Evolutionary conservation across 78 protist species (phyloP).

Genomic region (Planoprotostelium fungivorum): DNA sequence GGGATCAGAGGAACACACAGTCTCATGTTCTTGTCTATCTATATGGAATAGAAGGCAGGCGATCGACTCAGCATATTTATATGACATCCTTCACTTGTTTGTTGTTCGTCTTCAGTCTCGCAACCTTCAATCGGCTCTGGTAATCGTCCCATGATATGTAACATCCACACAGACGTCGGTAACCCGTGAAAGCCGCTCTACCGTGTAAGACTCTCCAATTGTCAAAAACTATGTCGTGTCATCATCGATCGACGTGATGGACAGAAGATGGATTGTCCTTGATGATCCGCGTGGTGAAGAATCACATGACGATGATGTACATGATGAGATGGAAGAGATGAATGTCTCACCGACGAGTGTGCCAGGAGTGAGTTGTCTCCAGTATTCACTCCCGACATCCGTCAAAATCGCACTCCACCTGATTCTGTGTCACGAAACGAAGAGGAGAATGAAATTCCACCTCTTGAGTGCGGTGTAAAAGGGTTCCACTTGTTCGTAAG

Average conservation of each 20-base stretch:
- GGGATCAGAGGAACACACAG: too few relatives aligned
- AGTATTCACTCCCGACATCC: conserved; percentile 2
- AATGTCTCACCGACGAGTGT: not conserved
- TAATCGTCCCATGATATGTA: conserved; percentile 26
- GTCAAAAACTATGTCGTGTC: conserved; percentile 46
- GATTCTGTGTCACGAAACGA: not conserved
- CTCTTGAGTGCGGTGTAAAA: not conserved
- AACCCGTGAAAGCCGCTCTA: conserved; percentile 33
- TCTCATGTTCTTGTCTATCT: too few relatives aligned
- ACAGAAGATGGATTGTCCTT: too few relatives aligned
- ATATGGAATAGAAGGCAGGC: too few relatives aligned
- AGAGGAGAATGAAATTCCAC: not conserved
- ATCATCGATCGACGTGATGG: too few relatives aligned
- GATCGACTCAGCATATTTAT: too few relatives aligned
- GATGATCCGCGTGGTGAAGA: too few relatives aligned
- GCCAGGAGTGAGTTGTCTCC: conserved; percentile 31
- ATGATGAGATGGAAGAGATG: too few relatives aligned
- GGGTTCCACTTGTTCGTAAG: not conserved
- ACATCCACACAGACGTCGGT: conserved; percentile 13
- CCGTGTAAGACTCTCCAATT: conserved; percentile 54
- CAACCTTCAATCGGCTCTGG: not conserved
- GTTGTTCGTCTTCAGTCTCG: not conserved
- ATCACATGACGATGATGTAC: too few relatives aligned
- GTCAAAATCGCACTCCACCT: not conserved
- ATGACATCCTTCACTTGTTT: not conserved